phyloP scores from a whole-genome alignment of 2,329 filamentous ascomycete genomes.

The Lizonia empirigonia region DNA sequence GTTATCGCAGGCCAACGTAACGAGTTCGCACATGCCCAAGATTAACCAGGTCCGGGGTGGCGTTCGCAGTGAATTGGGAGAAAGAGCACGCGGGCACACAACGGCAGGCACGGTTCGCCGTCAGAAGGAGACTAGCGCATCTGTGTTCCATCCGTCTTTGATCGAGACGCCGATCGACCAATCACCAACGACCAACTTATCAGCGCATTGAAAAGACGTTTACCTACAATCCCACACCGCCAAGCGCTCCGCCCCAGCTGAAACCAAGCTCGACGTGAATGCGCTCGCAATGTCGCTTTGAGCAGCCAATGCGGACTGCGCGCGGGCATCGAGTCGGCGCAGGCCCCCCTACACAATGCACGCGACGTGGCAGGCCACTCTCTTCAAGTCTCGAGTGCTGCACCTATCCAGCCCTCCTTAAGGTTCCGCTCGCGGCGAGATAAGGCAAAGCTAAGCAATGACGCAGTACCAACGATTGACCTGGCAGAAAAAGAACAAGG shows the following conservation, averaged over 20 bases:
- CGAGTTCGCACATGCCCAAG: conserved; percentile 11
- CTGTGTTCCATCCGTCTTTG: conserved; percentile 2
- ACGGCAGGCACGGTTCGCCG: conserved; percentile 11
- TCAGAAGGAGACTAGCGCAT: conserved; percentile 11
- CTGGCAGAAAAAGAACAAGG: conserved; percentile 43
- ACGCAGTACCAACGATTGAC: conserved; percentile 31
- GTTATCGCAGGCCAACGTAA: conserved; percentile 19
- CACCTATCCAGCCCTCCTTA: conserved; percentile 21
- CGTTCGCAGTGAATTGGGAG: conserved; percentile 6
- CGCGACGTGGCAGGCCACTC: conserved; percentile 21
- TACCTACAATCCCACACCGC: conserved; percentile 29
- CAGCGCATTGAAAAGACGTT: conserved; percentile 20
- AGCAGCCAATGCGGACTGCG: conserved; percentile 14
- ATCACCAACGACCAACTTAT: conserved; percentile 20
- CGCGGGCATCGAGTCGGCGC: conserved; percentile 18
- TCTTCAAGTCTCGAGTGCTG: conserved; percentile 5
- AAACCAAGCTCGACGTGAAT: conserved; percentile 22
- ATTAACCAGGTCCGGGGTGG: conserved; percentile 14
- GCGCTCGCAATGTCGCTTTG: conserved; percentile 12
- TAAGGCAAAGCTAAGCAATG: conserved; percentile 36
- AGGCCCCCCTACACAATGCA: conserved; percentile 8
- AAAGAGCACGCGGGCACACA: conserved; percentile 6
- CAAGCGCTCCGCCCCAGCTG: conserved; percentile 36
- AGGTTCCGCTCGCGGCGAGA: conserved; percentile 30
- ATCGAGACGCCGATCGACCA: conserved; percentile 9